Evolutionary conservation across 2,329 filamentous ascomycete genomes (phyloP), one percentile per base, ranked within the genome.

Genomic region (Monosporascus sp.): DNA sequence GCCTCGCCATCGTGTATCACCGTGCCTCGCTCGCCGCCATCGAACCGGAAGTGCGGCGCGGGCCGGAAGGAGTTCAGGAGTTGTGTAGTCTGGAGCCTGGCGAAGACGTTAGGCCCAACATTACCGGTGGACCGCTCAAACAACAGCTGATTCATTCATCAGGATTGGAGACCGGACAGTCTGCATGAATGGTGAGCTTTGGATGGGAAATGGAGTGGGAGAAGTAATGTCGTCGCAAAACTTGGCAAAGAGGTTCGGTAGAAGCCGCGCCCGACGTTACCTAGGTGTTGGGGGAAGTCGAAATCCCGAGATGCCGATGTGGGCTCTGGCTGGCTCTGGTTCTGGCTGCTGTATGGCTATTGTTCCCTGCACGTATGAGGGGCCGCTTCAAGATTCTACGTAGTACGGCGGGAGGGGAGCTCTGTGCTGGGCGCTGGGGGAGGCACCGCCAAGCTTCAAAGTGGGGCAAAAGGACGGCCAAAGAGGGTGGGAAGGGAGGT

Each of bases 81-180:
- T 37, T 80, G 79, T 16, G 83, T 80, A 22, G 83, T 85, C 63
- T 89, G 80, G 19, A 82, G 79, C 59, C 82, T 78, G 62, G 86
- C 81, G 61, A 95, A 82, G 47, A 78, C 77, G 61, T 81, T 78
- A 48, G 85, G 82, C 59, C 77, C 73, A 55, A 90, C 71, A 64
- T 80, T 80, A 72, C 90, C 89, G 57, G 85, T 78, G 68, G 88
- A 85, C 73, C 91, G 86, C 68, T 89, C 84, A 70, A 94, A 78
- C 56, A 95, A 77, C 69, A 86, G 84, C 68, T 82, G 77, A 83
- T 88, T 87, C 85, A 91, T 86, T 70, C 72, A 59, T 56, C 26
- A 51, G 51, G 37, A 50, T 46, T 22, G 40, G 52, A 53, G 54
- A 54, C 53, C 50, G 5, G 2, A 44, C 16, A 52, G 44, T 43